phyloP scores from a whole-genome alignment of 768 basidiomycete species.

The Calocera viscosa region DNA sequence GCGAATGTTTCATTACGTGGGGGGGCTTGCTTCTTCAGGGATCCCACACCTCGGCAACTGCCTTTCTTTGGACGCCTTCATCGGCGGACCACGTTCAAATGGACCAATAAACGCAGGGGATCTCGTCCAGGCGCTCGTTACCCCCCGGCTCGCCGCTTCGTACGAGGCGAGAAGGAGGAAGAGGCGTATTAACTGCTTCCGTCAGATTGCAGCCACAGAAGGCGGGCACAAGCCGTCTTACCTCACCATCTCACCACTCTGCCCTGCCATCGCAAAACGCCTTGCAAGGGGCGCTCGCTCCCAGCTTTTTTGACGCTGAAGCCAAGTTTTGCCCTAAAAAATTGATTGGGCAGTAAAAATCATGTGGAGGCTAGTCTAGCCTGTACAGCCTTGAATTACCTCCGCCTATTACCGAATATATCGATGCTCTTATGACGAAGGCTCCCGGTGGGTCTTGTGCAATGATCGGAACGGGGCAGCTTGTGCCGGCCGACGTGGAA shows the following conservation, averaged over 20 bases:
- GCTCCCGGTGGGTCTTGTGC: neutral
- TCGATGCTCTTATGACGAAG: neutral
- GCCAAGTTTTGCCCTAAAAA: neutral
- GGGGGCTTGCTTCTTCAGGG: constrained; percentile 6
- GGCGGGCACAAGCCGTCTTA: neutral
- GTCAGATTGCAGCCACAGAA: constrained; percentile 3
- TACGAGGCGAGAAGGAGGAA: neutral
- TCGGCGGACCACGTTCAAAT: neutral
- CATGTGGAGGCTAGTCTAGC: neutral
- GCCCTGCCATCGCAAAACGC: neutral
- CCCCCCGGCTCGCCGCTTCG: neutral
- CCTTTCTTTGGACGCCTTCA: neutral
- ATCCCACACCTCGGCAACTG: neutral
- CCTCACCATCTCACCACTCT: neutral
- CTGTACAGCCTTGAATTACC: neutral
- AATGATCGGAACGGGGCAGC: neutral
- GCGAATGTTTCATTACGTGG: neutral
- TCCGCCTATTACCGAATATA: neutral
- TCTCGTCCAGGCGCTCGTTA: too few species aligned
- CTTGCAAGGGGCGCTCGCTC: neutral
- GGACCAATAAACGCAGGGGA: neutral
- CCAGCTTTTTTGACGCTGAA: neutral
- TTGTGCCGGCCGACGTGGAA: constrained; percentile 6
- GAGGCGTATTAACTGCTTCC: neutral
- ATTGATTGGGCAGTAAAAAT: neutral